A percentile compares a stretch with the other conserved stretches of the same genome.
phyloP scores from a whole-genome alignment of 2,329 filamentous ascomycete genomes.

The Penicillium digitatum region DNA sequence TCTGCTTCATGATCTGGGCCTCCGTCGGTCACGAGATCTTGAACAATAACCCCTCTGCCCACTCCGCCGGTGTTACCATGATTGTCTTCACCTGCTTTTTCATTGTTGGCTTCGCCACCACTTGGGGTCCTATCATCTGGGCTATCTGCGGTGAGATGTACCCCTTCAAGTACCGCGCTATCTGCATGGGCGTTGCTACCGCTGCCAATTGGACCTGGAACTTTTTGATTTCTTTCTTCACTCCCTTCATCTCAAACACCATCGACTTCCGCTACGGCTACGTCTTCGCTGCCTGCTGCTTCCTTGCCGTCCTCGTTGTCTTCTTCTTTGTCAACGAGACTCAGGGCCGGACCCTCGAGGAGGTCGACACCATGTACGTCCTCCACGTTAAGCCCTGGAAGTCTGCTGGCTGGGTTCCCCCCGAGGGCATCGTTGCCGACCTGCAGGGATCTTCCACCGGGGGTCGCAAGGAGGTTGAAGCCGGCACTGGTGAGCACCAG shows the following conservation, averaged over 20 bases:
- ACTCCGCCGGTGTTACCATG: conserved; percentile 61
- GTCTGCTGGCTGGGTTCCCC: conserved; percentile 51
- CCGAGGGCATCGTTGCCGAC: conserved; percentile 30
- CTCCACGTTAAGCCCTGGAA: conserved; percentile 61
- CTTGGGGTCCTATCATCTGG: conserved; percentile 62
- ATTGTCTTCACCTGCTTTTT: conserved; percentile 72
- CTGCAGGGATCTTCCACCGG: conserved; percentile 19
- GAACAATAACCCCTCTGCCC: conserved; percentile 36
- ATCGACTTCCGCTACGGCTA: conserved; percentile 76
- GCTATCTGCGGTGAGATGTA: conserved; percentile 46
- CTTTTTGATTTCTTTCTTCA: conserved; percentile 74
- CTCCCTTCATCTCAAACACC: conserved; percentile 67
- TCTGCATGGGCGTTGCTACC: conserved; percentile 72
- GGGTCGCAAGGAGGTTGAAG: conserved; percentile 20
- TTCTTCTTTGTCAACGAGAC: conserved; percentile 76
- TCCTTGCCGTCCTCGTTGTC: conserved; percentile 61
- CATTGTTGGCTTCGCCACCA: conserved; percentile 66
- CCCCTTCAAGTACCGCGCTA: conserved; percentile 57
- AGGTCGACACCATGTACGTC: conserved; percentile 76
- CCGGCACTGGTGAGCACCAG: conserved; percentile 18
- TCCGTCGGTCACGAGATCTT: conserved; percentile 52
- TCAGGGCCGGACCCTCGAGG: conserved; percentile 69
- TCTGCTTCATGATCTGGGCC: conserved; percentile 60
- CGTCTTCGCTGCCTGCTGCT: conserved; percentile 70
- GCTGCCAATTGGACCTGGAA: conserved; percentile 77